These are phyloP conservation scores for Pseudogymnoascus sp. DNA, from an alignment of 2,329 filamentous ascomycete species.

Conservation along the genomic window DNA sequence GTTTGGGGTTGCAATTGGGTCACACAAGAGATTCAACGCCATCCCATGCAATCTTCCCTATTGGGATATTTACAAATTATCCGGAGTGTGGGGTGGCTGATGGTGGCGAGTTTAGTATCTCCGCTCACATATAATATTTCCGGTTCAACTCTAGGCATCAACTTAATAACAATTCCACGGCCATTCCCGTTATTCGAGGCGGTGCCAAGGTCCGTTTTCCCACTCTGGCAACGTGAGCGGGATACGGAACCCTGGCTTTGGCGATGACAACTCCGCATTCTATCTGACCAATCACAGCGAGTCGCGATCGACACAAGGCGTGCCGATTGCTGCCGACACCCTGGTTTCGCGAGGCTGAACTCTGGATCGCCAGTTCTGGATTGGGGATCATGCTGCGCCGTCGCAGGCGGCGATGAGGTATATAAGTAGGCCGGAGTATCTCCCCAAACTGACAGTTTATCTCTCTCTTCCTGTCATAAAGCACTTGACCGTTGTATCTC, in stretches of 20 bases:
- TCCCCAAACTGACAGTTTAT: neutral
- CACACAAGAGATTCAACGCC: neutral
- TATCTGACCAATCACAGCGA: neutral
- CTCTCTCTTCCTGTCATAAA: neutral
- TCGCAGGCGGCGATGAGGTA: neutral
- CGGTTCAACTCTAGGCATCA: neutral
- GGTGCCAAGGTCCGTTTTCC: neutral
- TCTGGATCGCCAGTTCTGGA: neutral
- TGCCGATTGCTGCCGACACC: neutral
- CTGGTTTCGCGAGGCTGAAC: neutral
- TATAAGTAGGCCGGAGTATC: constrained; percentile 1
- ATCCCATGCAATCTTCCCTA: neutral
- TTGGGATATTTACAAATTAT: neutral
- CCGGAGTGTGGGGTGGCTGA: neutral
- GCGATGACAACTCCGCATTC: neutral
- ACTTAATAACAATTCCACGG: neutral
- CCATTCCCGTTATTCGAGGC: neutral
- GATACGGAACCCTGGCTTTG: neutral
- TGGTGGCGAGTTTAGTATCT: neutral
- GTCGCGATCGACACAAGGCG: neutral
- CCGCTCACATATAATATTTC: neutral
- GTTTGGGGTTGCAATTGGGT: neutral
- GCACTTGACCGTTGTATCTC: neutral
- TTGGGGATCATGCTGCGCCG: neutral
- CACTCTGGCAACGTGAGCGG: neutral